Percentiles rank a stretch among this genome's conserved stretches.
Evolutionary conservation across 257 asterid species (phyloP).

Genomic region (Fraxinus quadrangulata): DNA sequence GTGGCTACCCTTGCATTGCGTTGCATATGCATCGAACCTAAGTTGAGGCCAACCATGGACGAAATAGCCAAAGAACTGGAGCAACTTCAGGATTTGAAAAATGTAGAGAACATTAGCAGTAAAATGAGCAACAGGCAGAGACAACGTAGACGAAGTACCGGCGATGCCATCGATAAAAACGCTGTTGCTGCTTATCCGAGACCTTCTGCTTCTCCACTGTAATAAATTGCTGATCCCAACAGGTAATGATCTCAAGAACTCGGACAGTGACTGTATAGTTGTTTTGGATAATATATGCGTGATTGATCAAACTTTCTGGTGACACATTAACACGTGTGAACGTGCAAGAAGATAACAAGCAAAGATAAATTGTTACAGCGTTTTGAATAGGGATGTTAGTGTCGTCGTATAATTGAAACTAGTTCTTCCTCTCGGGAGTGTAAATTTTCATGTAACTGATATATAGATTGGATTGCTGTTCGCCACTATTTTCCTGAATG

Average conservation of each 20-base stretch:
- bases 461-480: not conserved
- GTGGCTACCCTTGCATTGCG: constrained; percentile 42
- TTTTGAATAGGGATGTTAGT: not conserved
- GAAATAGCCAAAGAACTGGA: constrained; percentile 46
- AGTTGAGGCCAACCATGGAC: constrained; percentile 54
- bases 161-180: constrained; percentile 31
- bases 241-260: not conserved
- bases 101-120: constrained; percentile 25
- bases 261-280: not conserved
- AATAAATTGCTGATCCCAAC: not conserved
- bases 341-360: not conserved
- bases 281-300: not conserved
- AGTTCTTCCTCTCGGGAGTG: not conserved
- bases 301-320: not conserved
- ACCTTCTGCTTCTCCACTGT: constrained; percentile 38
- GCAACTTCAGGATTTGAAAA: constrained; percentile 42
- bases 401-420: not conserved
- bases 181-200: constrained; percentile 34
- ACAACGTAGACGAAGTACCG: constrained; percentile 42
- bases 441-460: not conserved
- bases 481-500: not conserved
- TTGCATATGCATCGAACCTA: constrained; percentile 52
- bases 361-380: not conserved
- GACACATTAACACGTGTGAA: not conserved
- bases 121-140: constrained; percentile 28